Evolutionary conservation across 1,284 basidiomycete species (phyloP).

Genomic region (Boletus hoseneyae): DNA sequence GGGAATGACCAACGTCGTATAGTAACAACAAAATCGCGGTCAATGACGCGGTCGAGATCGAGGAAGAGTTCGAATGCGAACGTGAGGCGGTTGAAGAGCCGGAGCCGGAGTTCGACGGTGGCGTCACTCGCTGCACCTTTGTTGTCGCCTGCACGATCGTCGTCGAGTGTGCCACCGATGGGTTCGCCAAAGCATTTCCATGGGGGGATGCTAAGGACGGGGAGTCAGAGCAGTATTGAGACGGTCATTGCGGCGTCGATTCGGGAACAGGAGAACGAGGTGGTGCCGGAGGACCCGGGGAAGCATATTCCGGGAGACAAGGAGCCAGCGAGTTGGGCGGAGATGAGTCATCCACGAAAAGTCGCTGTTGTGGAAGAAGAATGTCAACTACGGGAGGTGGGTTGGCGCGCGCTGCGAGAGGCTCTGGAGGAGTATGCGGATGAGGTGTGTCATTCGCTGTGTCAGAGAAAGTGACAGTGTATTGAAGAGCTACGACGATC

Average conservation of each 20-base stretch:
- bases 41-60: slow-evolving; percentile 16
- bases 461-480: not conserved
- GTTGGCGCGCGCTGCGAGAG: slow-evolving; percentile 54
- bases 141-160: slow-evolving; percentile 16
- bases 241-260: slow-evolving; percentile 54
- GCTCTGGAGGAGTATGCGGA: slow-evolving; percentile 61
- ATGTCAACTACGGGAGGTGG: slow-evolving; percentile 45
- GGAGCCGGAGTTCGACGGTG: slow-evolving; percentile 60
- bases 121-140: slow-evolving; percentile 50
- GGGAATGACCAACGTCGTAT: not conserved
- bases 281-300: slow-evolving; percentile 5
- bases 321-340: slow-evolving; percentile 23
- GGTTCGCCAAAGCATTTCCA: not conserved
- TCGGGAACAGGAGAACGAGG: slow-evolving; percentile 32
- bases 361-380: slow-evolving; percentile 52
- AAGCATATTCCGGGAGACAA: not conserved
- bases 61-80: slow-evolving; percentile 17
- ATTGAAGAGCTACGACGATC: not conserved
- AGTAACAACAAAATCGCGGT: slow-evolving; percentile 5
- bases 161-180: not conserved
- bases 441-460: slow-evolving; percentile 39
- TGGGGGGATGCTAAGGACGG: slow-evolving; percentile 33
- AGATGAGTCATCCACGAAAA: slow-evolving; percentile 35
- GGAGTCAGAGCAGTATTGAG: slow-evolving; percentile 62
- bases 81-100: slow-evolving; percentile 24